phyloP scores from a whole-genome alignment of 768 basidiomycete genomes.

The Myochromella boudieri region DNA sequence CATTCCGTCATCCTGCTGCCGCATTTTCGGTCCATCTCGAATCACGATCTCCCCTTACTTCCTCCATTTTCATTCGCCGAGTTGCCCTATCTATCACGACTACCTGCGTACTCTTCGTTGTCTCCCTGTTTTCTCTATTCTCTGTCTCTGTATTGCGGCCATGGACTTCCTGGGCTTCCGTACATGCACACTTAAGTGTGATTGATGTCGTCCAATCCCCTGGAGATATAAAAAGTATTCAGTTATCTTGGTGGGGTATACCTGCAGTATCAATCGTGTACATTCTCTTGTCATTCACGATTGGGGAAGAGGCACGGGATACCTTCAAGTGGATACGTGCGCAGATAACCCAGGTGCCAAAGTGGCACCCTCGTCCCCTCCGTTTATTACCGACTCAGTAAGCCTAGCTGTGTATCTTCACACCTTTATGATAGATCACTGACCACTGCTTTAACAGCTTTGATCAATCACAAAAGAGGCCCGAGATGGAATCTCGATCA shows the following conservation, averaged over 20 bases:
- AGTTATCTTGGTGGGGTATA: conserved; percentile 39
- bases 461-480: conserved; percentile 3
- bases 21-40: conserved; percentile 35
- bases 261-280: conserved; percentile 38
- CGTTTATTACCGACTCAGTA: conserved; percentile 23
- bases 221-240: conserved; percentile 25
- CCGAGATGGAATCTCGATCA: conserved; percentile 17
- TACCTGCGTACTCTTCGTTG: conserved; percentile 38
- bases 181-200: conserved; percentile 40
- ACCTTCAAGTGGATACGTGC: conserved; percentile 31
- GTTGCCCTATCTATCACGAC: conserved; percentile 48
- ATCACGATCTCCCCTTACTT: conserved; percentile 39
- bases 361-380: conserved; percentile 10
- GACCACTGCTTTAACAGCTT: conserved; percentile 1
- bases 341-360: conserved; percentile 3
- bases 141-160: conserved; percentile 28
- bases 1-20: conserved; percentile 21
- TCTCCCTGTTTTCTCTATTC: conserved; percentile 38
- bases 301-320: conserved; percentile 41
- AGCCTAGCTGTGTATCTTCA: conserved; percentile 2
- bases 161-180: conserved; percentile 46
- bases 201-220: conserved; percentile 31
- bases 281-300: conserved; percentile 30
- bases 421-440: neutral
- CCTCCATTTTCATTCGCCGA: conserved; percentile 55